phyloP scores from a whole-genome alignment of 2,329 filamentous ascomycete species.

The Fusarium redolens region DNA sequence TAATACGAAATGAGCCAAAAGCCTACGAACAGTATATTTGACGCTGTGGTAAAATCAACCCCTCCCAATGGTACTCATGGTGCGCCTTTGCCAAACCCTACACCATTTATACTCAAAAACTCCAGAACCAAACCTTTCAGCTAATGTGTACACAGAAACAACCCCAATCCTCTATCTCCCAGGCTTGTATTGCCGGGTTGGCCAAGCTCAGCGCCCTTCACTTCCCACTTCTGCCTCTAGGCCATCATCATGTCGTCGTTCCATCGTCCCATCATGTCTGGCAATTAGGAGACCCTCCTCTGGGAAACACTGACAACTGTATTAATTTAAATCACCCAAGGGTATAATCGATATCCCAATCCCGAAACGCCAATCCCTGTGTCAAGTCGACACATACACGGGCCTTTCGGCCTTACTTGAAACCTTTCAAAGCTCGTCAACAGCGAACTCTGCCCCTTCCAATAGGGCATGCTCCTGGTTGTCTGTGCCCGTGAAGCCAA shows the following conservation, averaged over 20 bases:
- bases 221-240: slow-evolving; percentile 3
- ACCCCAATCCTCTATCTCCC: slow-evolving; percentile 6
- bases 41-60: not conserved
- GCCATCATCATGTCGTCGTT: slow-evolving; percentile 48
- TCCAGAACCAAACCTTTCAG: slow-evolving; percentile 8
- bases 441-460: slow-evolving; percentile 46
- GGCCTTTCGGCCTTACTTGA: not conserved
- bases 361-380: slow-evolving; percentile 41
- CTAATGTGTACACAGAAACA: slow-evolving; percentile 29
- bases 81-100: not conserved
- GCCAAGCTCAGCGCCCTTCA: not conserved
- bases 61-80: not conserved
- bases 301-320: slow-evolving; percentile 32
- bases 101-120: not conserved
- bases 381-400: slow-evolving; percentile 1
- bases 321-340: slow-evolving; percentile 41
- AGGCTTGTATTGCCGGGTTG: not conserved
- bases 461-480: slow-evolving; percentile 51
- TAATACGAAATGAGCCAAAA: not conserved
- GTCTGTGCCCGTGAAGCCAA: slow-evolving; percentile 56
- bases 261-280: slow-evolving; percentile 48
- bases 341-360: slow-evolving; percentile 39
- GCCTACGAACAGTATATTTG: not conserved
- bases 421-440: slow-evolving; percentile 30
- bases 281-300: slow-evolving; percentile 38